Conservation (phyloP, 2,329 filamentous ascomycete species). For the Colletotrichum eremochloae region DNA sequence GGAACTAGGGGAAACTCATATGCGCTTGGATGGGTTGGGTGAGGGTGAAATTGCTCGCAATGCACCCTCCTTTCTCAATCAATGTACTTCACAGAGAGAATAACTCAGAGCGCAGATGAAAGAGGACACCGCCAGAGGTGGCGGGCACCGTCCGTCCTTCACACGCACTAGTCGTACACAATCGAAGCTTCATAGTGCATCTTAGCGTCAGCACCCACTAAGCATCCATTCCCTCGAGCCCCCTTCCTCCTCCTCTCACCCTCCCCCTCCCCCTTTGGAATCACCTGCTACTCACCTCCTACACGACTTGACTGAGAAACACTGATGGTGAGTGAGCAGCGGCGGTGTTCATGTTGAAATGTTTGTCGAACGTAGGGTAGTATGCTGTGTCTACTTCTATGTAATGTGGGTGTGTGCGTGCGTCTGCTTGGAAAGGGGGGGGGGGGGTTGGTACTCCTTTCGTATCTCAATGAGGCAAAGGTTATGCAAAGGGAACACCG, state of each 20-base stretch:
- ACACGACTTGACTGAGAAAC: constrained; percentile 6
- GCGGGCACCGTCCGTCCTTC: constrained; percentile 16
- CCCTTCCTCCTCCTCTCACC: constrained; percentile 3
- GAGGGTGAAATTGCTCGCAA: constrained; percentile 41
- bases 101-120: neutral
- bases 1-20: constrained; percentile 30
- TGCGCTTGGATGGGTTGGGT: constrained; percentile 41
- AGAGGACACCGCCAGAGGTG: constrained; percentile 1
- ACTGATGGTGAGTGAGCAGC: neutral
- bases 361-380: neutral
- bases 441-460: neutral
- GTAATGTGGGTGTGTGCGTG: neutral
- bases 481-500: neutral
- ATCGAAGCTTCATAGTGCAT: constrained; percentile 28
- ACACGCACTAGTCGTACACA: constrained; percentile 31
- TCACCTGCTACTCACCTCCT: constrained; percentile 1
- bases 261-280: constrained; percentile 10
- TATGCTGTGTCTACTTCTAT: neutral
- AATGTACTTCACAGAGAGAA: constrained; percentile 15
- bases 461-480: constrained; percentile 2
- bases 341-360: neutral
- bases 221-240: constrained; percentile 25
- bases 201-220: constrained; percentile 32
- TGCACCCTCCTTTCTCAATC: constrained; percentile 39
- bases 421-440: neutral